Evolutionary conservation across 352 stramenopile species (phyloP).

Genomic region (Globisporangium nodosum): DNA sequence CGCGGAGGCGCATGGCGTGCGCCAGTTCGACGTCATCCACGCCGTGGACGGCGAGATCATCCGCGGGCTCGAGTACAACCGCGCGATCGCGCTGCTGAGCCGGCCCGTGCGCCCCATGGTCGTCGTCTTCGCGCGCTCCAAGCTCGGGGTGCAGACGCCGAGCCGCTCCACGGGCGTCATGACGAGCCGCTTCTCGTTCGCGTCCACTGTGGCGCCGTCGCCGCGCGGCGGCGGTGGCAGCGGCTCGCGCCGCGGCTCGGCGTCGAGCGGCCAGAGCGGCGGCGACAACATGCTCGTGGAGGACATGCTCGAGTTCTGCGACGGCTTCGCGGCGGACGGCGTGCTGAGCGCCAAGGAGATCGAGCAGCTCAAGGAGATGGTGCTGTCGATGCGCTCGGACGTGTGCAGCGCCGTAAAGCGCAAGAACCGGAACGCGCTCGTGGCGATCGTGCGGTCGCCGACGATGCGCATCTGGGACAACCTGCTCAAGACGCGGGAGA

Average conservation of each 20-base stretch:
- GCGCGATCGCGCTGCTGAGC: slow-evolving; percentile 72
- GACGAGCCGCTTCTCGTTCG: slow-evolving; percentile 67
- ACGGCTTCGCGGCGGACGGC: slow-evolving; percentile 43
- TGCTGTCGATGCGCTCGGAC: slow-evolving; percentile 67
- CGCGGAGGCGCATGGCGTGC: slow-evolving; percentile 73
- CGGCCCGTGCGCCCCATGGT: slow-evolving; percentile 62
- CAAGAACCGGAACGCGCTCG: slow-evolving; percentile 78
- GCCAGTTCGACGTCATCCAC: slow-evolving; percentile 76
- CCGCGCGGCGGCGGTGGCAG: slow-evolving; percentile 24
- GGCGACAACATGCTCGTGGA: slow-evolving; percentile 66
- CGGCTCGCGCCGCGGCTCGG: slow-evolving; percentile 35
- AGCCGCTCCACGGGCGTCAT: slow-evolving; percentile 44
- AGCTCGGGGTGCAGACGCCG: slow-evolving; percentile 51
- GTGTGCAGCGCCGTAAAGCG: slow-evolving; percentile 70
- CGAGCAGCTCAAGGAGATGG: slow-evolving; percentile 74
- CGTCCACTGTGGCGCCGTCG: slow-evolving; percentile 64
- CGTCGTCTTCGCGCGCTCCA: slow-evolving; percentile 73
- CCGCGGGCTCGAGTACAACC: slow-evolving; percentile 75
- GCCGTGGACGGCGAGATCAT: slow-evolving; percentile 76
- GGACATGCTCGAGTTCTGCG: slow-evolving; percentile 85
- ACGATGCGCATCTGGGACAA: slow-evolving; percentile 83
- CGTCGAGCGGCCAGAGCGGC: slow-evolving; percentile 33
- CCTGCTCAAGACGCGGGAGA: slow-evolving; percentile 78
- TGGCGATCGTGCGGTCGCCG: slow-evolving; percentile 75
- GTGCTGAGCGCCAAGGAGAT: slow-evolving; percentile 60